These are phyloP conservation scores for Cunninghamia lanceolata DNA, from an alignment of 75 land plant species.

Conservation along the genomic window DNA sequence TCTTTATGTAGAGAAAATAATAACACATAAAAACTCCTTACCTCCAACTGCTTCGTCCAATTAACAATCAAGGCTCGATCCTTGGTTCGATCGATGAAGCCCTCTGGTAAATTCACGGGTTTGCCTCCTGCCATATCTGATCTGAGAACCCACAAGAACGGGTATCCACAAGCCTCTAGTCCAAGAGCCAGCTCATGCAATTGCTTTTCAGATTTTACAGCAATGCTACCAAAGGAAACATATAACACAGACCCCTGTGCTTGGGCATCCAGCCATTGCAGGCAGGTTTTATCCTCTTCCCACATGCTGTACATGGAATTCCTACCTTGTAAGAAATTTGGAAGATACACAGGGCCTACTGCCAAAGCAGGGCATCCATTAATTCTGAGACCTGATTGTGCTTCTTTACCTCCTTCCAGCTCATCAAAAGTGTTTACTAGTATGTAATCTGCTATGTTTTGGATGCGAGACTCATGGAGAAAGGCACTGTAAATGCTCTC, in stretches of 20 bases:
- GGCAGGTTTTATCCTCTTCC: no score
- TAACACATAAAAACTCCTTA: not conserved
- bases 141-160: not conserved
- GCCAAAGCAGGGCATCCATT: not conserved
- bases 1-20: not conserved
- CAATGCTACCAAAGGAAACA: no score
- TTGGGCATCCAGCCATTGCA: no score
- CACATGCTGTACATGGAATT: no score
- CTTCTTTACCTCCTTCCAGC: not conserved
- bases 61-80: not conserved
- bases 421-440: constrained; percentile 1
- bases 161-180: not conserved
- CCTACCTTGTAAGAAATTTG: no score
- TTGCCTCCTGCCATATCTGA: not conserved
- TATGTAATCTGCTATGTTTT: not conserved
- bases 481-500: not conserved
- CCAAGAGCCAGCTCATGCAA: no score
- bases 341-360: not conserved
- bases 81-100: not conserved
- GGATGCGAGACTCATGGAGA: not conserved
- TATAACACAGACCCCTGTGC: no score
- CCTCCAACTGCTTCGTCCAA: not conserved
- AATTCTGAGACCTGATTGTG: not conserved
- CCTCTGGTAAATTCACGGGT: not conserved
- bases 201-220: no score